Conservation (phyloP, 2,329 filamentous ascomycete genomes). For the Hymenoscyphus scutula region DNA sequence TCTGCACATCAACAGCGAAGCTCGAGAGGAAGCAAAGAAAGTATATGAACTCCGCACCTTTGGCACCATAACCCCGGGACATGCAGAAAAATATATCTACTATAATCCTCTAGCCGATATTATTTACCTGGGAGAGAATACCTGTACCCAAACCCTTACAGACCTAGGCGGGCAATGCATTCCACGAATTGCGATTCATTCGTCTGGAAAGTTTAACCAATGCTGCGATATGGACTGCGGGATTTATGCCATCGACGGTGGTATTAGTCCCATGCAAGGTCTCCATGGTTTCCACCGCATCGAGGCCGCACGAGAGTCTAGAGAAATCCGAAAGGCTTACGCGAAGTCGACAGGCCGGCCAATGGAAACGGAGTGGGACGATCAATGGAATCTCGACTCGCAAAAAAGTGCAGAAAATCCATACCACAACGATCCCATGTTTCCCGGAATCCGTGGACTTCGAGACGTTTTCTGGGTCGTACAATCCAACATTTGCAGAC, state of each 20-base stretch:
- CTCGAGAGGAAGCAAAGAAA: conserved; percentile 1
- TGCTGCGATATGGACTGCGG: conserved; percentile 11
- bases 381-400: neutral
- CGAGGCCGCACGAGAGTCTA: neutral
- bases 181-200: conserved; percentile 11
- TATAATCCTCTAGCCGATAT: conserved; percentile 14
- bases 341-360: neutral
- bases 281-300: conserved; percentile 15
- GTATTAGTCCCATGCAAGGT: conserved; percentile 9
- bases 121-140: conserved; percentile 16
- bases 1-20: neutral
- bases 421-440: neutral
- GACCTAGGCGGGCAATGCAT: neutral
- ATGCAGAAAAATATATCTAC: conserved; percentile 7
- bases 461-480: conserved; percentile 15
- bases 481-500: conserved; percentile 13
- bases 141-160: conserved; percentile 12
- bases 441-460: conserved; percentile 7
- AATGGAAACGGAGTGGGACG: neutral
- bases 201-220: neutral
- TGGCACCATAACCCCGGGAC: neutral
- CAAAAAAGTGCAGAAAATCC: neutral
- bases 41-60: conserved; percentile 3
- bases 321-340: neutral
- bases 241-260: conserved; percentile 6